phyloP scores from a whole-genome alignment of 495 filamentous ascomycete genomes.

The Ascobolus immersus region DNA sequence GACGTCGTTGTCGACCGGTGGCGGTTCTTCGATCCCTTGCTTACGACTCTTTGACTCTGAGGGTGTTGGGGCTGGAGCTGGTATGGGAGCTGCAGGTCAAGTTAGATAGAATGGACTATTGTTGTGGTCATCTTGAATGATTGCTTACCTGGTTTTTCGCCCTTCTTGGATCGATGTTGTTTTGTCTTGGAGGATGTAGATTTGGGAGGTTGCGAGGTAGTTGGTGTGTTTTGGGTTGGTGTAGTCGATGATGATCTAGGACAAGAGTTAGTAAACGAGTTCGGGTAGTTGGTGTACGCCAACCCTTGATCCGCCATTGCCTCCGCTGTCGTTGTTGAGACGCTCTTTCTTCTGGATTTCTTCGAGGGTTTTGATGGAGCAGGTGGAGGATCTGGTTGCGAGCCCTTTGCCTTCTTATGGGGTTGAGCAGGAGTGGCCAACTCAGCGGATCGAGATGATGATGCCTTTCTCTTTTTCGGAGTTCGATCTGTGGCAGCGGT shows the following conservation, averaged over 20 bases:
- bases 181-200: too few species aligned
- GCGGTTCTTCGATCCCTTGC: conserved; percentile 24
- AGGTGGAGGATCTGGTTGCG: conserved; percentile 3
- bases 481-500: conserved; percentile 1
- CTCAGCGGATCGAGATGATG: conserved; percentile 6
- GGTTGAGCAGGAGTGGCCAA: too few species aligned
- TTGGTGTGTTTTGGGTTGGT: too few species aligned
- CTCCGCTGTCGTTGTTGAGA: background rate
- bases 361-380: conserved; percentile 1
- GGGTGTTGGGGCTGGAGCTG: conserved; percentile 14
- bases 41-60: conserved; percentile 18
- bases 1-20: conserved; percentile 34
- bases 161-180: too few species aligned
- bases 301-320: background rate
- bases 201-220: too few species aligned
- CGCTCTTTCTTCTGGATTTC: background rate
- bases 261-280: conserved; percentile 23
- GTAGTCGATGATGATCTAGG: too few species aligned
- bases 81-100: conserved; percentile 31
- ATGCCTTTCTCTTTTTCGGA: conserved; percentile 5
- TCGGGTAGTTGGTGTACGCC: conserved; percentile 18
- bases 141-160: too few species aligned
- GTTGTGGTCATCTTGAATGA: too few species aligned
- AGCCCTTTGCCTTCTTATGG: conserved; percentile 1
- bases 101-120: too few species aligned